Percentiles rank a stretch among this genome's conserved stretches.
These are phyloP conservation scores for Davidsoniella eucalypti DNA, from an alignment of 2,329 filamentous ascomycete species.

Conservation along the genomic window DNA sequence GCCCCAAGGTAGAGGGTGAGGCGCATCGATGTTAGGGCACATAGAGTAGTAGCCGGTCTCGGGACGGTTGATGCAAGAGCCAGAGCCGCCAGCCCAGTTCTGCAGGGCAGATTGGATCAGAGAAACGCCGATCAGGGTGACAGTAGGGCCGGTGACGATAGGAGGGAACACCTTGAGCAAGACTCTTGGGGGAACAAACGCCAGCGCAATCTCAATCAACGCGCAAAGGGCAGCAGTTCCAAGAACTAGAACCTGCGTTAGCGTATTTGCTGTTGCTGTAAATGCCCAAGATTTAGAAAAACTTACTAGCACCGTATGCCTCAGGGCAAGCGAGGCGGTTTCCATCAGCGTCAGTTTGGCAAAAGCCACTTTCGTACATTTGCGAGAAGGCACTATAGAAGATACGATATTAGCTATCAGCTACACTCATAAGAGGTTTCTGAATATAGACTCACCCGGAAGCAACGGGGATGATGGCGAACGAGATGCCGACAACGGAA, in stretches of 20 bases:
- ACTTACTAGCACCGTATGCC: constrained; percentile 44
- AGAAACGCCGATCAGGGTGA: constrained; percentile 55
- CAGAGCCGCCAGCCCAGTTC: constrained; percentile 63
- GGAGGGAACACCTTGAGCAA: constrained; percentile 64
- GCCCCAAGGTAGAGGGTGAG: constrained; percentile 61
- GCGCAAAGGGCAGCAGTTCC: constrained; percentile 52
- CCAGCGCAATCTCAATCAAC: constrained; percentile 55
- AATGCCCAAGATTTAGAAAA: background rate
- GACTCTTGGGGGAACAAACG: constrained; percentile 52
- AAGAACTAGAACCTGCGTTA: constrained; percentile 46
- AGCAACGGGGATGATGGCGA: constrained; percentile 59
- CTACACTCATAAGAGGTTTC: background rate
- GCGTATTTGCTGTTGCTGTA: constrained; percentile 23
- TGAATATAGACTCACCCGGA: constrained; percentile 14
- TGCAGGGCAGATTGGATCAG: constrained; percentile 57
- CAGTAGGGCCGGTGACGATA: constrained; percentile 54
- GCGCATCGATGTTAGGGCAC: constrained; percentile 52
- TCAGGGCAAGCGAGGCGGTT: constrained; percentile 56
- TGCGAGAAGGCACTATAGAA: constrained; percentile 41
- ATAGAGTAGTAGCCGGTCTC: constrained; percentile 38
- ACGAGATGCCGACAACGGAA: constrained; percentile 64
- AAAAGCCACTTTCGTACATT: constrained; percentile 63
- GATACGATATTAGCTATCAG: background rate
- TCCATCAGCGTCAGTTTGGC: constrained; percentile 41
- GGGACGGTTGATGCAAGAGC: constrained; percentile 34